Evolutionary conservation across 2,329 filamentous ascomycete species (phyloP).

Genomic region (Plectosphaerella cucumerina): DNA sequence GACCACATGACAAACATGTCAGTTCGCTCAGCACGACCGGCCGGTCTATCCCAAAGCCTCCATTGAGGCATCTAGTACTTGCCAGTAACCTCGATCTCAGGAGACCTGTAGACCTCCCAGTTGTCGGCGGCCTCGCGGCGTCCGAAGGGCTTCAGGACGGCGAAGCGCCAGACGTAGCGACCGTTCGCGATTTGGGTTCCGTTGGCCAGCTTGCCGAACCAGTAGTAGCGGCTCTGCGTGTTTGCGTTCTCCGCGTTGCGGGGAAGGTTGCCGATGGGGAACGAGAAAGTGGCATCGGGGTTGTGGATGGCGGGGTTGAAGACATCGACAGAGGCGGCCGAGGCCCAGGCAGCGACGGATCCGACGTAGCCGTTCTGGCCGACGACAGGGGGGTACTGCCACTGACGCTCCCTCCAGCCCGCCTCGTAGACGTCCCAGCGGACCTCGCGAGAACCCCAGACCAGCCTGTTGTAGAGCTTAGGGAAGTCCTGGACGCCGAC

Average conservation of each 20-base stretch:
- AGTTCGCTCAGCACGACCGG: neutral
- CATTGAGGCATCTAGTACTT: constrained; percentile 8
- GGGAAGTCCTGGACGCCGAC: constrained; percentile 14
- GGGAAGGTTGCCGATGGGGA: constrained; percentile 16
- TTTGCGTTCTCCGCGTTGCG: constrained; percentile 12
- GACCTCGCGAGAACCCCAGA: constrained; percentile 17
- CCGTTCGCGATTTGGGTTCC: constrained; percentile 34
- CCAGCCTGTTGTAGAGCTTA: constrained; percentile 13
- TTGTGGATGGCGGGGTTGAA: constrained; percentile 17
- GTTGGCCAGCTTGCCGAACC: constrained; percentile 40
- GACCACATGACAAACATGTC: neutral
- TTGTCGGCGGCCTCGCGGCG: constrained; percentile 34
- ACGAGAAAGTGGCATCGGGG: constrained; percentile 19
- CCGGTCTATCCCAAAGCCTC: neutral
- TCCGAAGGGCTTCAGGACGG: constrained; percentile 35
- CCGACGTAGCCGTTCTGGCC: constrained; percentile 36
- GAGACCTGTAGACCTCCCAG: constrained; percentile 34
- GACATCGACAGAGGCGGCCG: constrained; percentile 7
- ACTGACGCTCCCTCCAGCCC: constrained; percentile 32
- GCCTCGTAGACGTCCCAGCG: constrained; percentile 27
- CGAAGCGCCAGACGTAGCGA: constrained; percentile 35
- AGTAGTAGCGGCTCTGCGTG: constrained; percentile 23
- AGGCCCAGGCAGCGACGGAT: constrained; percentile 24
- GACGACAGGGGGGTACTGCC: constrained; percentile 35
- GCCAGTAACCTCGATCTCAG: constrained; percentile 25